phyloP scores from a whole-genome alignment of 768 basidiomycete species.

The Lentinula lateritia region DNA sequence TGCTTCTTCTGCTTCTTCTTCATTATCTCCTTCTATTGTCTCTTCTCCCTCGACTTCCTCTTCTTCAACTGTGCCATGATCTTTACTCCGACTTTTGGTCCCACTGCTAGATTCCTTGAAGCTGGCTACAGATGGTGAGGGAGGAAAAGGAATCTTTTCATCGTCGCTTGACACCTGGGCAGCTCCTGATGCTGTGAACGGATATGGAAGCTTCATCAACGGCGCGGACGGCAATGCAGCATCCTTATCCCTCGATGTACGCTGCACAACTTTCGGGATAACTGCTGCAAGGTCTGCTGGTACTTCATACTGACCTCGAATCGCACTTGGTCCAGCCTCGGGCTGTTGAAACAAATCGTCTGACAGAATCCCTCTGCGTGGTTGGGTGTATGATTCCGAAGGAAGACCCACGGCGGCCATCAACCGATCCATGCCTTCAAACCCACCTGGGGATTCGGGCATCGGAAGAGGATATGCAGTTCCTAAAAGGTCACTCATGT shows the following conservation, averaged over 20 bases:
- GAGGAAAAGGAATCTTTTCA: constrained; percentile 73
- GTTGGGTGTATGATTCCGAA: constrained; percentile 33
- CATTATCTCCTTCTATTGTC: constrained; percentile 22
- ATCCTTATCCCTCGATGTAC: constrained; percentile 42
- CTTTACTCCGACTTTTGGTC: constrained; percentile 17
- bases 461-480: constrained; percentile 10
- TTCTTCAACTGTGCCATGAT: constrained; percentile 21
- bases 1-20: constrained; percentile 22
- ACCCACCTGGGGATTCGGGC: constrained; percentile 26
- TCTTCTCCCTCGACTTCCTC: constrained; percentile 28
- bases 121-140: constrained; percentile 39
- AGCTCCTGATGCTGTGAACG: constrained; percentile 50
- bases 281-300: constrained; percentile 28
- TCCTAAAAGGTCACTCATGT: constrained; percentile 16
- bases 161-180: constrained; percentile 58
- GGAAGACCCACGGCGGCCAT: constrained; percentile 50
- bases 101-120: constrained; percentile 29
- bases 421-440: constrained; percentile 54
- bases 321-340: constrained; percentile 18
- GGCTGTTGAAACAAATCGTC: constrained; percentile 59
- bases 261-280: constrained; percentile 41
- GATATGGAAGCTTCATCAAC: constrained; percentile 58
- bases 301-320: constrained; percentile 4
- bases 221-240: constrained; percentile 26
- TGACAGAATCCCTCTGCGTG: constrained; percentile 52